Conservation (phyloP, 1,139 yeast genomes). For the Maudiozyma humilis region DNA sequence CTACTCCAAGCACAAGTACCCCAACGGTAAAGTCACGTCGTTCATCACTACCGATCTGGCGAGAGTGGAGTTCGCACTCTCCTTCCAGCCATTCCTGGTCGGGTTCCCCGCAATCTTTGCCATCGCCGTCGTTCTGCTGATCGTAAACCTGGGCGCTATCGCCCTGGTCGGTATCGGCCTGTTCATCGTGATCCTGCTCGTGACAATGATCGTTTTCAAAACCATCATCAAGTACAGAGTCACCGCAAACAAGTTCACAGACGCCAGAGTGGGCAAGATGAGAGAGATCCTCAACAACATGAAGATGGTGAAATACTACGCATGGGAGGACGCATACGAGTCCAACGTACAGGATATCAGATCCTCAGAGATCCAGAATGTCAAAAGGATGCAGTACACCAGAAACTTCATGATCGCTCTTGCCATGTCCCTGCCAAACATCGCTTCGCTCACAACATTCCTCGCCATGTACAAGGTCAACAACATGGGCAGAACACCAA, state of each 20-base stretch:
- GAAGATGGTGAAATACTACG: constrained; percentile 47
- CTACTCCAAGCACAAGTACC: constrained; percentile 50
- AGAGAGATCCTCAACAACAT: constrained; percentile 46
- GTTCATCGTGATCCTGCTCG: constrained; percentile 33
- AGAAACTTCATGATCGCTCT: constrained; percentile 54
- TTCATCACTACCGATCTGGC: constrained; percentile 73
- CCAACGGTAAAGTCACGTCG: constrained; percentile 64
- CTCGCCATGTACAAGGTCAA: constrained; percentile 54
- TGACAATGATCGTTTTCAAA: constrained; percentile 34
- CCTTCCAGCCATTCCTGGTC: constrained; percentile 58
- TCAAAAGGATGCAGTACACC: constrained; percentile 44
- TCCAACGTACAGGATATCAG: constrained; percentile 39
- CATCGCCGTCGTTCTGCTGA: constrained; percentile 53
- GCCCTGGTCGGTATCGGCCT: constrained; percentile 62
- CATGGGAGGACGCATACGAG: constrained; percentile 56
- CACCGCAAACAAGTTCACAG: constrained; percentile 42
- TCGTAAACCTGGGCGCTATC: constrained; percentile 65
- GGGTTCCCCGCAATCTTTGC: constrained; percentile 54
- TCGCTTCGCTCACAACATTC: constrained; percentile 68
- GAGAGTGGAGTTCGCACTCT: constrained; percentile 67
- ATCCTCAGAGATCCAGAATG: constrained; percentile 40
- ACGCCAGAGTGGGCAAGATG: constrained; percentile 41
- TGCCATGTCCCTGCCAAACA: constrained; percentile 51
- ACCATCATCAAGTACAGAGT: constrained; percentile 39
- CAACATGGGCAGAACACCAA: constrained; percentile 47